Evolutionary conservation across 208 protist genomes (phyloP).

Genomic region (Leishmania major): DNA sequence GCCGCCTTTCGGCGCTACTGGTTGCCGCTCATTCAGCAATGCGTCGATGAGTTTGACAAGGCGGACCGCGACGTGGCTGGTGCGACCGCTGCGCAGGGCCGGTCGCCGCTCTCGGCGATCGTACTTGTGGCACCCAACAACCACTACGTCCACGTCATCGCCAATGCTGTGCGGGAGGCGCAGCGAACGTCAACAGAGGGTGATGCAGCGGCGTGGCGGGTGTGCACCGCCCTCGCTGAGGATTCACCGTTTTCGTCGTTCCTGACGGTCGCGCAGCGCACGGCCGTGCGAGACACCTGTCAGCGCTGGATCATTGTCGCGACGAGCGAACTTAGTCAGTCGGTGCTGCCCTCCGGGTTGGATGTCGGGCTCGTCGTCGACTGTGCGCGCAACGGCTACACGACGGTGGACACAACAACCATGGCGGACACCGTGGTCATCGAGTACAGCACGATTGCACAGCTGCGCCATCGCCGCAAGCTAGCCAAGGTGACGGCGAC

Average conservation of each 20-base stretch:
- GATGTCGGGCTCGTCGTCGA: conserved; percentile 80
- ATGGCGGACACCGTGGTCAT: conserved; percentile 51
- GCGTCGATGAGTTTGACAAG: conserved; percentile 57
- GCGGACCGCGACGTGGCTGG: conserved; percentile 37
- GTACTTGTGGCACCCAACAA: conserved; percentile 38
- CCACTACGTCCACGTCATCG: conserved; percentile 30
- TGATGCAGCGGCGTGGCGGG: not conserved
- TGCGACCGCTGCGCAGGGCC: conserved; percentile 6
- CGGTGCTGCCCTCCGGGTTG: conserved; percentile 59
- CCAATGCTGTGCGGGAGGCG: conserved; percentile 13
- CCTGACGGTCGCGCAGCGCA: conserved; percentile 31
- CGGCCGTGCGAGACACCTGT: conserved; percentile 2
- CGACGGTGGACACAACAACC: conserved; percentile 41
- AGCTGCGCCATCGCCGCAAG: conserved; percentile 61
- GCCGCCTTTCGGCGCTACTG: conserved; percentile 59
- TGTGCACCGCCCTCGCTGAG: conserved; percentile 35
- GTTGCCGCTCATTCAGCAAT: conserved; percentile 54
- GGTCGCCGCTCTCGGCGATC: conserved; percentile 18
- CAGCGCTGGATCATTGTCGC: conserved; percentile 58
- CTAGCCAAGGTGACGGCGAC: conserved; percentile 38
- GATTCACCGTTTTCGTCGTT: conserved; percentile 26
- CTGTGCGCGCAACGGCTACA: conserved; percentile 65
- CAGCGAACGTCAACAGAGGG: conserved; percentile 3
- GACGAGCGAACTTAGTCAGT: conserved; percentile 68
- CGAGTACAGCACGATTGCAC: conserved; percentile 57